Base-by-base conservation (phyloP, 2,329 filamentous ascomycete genomes). In the Metarhizium sp. region DNA sequence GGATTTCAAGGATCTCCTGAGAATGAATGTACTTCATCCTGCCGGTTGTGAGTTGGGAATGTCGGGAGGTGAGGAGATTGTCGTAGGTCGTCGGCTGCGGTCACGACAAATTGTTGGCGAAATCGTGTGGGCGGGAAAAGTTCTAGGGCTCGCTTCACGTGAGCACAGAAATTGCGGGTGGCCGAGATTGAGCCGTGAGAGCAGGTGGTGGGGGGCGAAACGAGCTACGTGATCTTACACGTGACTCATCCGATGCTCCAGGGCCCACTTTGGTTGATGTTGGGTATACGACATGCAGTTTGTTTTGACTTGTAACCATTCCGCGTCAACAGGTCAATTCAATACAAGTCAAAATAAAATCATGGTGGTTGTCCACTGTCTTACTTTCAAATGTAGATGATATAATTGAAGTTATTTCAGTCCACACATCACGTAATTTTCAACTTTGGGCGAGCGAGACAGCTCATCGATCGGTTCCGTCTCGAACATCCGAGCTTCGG, bases 21-120 rank as follows among this genome's bases (percentile, higher is more conserved):
- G 90, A 95, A 85, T 96, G 91, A 82, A 99, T 96, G 90, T 96
- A 97, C 84, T 89, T 95, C 94, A 97, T 97, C 80, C 89, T 96
- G 88, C 80, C 78, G 77, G 75, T 75, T 69, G 72, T 71, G 70
- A 70, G 57, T 51, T 57, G 69, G 70, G 71, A 70, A 72, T 74
- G 73, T 69, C 68, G 71, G 64, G 65, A 64, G 68, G 69, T 70
- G 69, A 72, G 69, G 69, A 72, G 69, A 69, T 69, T 71, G 69
- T 71, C 70, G 62, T 69, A 61, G 64, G 64, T 62, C 65, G 65
- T 67, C 66, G 65, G 59, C 61, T 64, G 65, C 67, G 61, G 60
- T 70, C 69, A 67, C 69, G 66, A 68, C 67, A 65, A 69, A 70
- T 64, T 67, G 64, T 65, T 67, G 63, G 63, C 65, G 66, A 69